phyloP scores from a whole-genome alignment of 495 filamentous ascomycete genomes.

The Eremomyces bilateralis region DNA sequence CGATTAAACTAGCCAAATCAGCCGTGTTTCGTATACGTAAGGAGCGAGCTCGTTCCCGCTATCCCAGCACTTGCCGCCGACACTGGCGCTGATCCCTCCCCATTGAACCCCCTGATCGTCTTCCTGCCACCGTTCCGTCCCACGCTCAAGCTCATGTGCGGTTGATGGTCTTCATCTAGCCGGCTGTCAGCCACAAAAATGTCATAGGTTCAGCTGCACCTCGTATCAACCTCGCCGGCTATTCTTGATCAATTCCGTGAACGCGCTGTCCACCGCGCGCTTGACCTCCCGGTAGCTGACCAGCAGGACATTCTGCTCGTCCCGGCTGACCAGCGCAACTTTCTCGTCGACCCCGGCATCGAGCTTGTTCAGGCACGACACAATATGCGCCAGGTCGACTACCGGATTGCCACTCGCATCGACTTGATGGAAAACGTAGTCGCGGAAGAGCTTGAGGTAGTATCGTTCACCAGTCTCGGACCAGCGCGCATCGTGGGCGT shows the following conservation, averaged over 20 bases:
- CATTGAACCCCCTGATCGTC: no score
- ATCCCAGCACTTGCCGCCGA: no score
- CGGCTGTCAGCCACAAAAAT: no score
- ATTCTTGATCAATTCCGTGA: conserved; percentile 50
- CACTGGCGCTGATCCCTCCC: no score
- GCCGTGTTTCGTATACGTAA: no score
- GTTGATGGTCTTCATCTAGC: no score
- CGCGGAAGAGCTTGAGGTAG: conserved; percentile 77
- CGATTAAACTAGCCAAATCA: no score
- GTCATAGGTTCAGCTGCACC: no score
- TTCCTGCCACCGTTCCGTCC: no score
- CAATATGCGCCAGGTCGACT: conserved; percentile 63
- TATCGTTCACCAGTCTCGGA: conserved; percentile 81
- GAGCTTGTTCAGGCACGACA: conserved; percentile 69
- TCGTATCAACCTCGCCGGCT: conserved; percentile 1
- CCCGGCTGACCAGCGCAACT: conserved; percentile 63
- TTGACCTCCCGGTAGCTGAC: conserved; percentile 76
- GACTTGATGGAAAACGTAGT: conserved; percentile 92
- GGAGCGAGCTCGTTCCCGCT: no score
- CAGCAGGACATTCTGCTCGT: conserved; percentile 70
- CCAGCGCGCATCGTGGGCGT: conserved; percentile 53
- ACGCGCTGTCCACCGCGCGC: conserved; percentile 55
- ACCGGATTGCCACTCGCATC: conserved; percentile 62
- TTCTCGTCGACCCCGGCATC: conserved; percentile 79
- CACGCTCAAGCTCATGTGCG: no score